Conservation (phyloP, 2,329 filamentous ascomycete species). For the Zopfia rhizophila region DNA sequence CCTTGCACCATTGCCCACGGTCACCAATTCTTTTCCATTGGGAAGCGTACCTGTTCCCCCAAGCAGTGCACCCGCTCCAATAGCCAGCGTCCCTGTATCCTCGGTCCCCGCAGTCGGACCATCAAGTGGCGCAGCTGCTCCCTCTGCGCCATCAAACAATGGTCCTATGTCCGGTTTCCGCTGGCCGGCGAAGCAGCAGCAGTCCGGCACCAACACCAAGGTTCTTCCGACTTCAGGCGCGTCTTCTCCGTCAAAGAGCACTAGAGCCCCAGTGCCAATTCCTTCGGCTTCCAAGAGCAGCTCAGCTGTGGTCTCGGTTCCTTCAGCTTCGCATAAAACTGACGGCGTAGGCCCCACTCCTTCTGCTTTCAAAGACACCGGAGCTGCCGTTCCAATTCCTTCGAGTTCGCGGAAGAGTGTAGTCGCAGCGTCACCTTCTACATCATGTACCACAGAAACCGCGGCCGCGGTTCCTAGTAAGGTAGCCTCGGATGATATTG, state of each 20-base stretch:
- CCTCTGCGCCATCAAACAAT: neutral
- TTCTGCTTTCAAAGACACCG: too few species aligned
- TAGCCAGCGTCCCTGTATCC: neutral
- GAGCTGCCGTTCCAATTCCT: too few species aligned
- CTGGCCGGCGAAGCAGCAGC: neutral
- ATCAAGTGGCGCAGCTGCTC: too few species aligned
- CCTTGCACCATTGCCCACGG: neutral
- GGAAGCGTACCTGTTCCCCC: neutral
- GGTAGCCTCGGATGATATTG: too few species aligned
- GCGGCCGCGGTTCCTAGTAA: neutral
- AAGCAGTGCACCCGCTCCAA: neutral
- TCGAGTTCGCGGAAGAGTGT: too few species aligned
- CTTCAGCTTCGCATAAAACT: too few species aligned
- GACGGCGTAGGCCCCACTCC: too few species aligned
- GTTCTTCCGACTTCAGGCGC: neutral
- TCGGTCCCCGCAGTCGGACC: neutral
- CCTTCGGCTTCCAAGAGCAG: too few species aligned
- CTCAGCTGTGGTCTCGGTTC: too few species aligned
- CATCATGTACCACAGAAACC: constrained; percentile 1
- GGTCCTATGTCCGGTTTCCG: constrained; percentile 1
- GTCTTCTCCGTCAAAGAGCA: neutral
- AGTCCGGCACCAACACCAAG: neutral
- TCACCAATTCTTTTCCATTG: neutral
- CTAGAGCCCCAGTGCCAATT: too few species aligned
- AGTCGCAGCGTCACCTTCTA: too few species aligned